phyloP scores from a whole-genome alignment of 768 basidiomycete genomes.

The Amanita pallidorosea region DNA sequence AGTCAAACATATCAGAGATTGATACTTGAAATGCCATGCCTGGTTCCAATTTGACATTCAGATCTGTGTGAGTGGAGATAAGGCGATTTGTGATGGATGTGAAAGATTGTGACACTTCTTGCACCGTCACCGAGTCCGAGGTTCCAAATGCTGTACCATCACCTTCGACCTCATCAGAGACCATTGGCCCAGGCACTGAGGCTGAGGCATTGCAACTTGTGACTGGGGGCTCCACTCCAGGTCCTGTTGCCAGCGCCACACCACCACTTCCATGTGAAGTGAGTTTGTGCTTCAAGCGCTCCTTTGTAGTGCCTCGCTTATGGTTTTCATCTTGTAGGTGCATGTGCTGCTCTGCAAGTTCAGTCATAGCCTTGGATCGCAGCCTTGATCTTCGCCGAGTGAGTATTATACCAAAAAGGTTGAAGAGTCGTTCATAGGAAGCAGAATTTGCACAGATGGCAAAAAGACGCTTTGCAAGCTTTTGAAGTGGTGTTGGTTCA shows the following conservation, averaged over 20 bases:
- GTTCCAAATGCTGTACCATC: not conserved
- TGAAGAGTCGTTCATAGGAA: constrained; percentile 19
- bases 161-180: not conserved
- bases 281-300: not conserved
- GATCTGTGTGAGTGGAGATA: not conserved
- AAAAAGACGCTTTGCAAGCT: constrained; percentile 9
- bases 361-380: not conserved
- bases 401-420: constrained; percentile 12
- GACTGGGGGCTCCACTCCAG: not conserved
- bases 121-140: not conserved
- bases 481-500: not conserved
- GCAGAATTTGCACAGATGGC: constrained; percentile 19
- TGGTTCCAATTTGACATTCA: not conserved
- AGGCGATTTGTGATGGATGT: not conserved
- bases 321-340: not conserved
- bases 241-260: not conserved
- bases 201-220: not conserved
- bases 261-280: not conserved
- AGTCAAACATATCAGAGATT: constrained; percentile 4
- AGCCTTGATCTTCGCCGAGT: not conserved
- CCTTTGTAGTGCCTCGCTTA: not conserved
- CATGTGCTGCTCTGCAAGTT: not conserved
- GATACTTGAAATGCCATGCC: not conserved
- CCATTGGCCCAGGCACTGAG: not conserved
- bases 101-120: not conserved